A percentile compares a stretch with the other conserved stretches of the same genome.
phyloP scores from a whole-genome alignment of 208 protist species.

The Tritrichomonas foetus region DNA sequence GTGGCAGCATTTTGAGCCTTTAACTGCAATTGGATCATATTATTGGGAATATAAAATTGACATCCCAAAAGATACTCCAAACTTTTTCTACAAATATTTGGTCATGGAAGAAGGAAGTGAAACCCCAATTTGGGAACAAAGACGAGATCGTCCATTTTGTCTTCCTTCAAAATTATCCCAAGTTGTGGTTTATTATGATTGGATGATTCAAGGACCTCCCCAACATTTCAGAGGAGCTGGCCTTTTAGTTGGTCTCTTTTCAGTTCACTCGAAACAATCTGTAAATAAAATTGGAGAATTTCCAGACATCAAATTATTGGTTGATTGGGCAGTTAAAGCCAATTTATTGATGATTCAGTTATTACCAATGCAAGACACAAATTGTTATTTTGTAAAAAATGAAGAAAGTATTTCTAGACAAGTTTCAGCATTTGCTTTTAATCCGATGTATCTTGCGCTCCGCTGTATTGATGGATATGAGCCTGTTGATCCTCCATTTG shows the following conservation, averaged over 20 bases:
- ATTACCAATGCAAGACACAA: slow-evolving; percentile 1
- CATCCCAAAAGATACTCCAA: background rate
- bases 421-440: slow-evolving; percentile 34
- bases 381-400: background rate
- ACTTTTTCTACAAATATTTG: slow-evolving; percentile 6
- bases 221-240: background rate
- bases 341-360: slow-evolving; percentile 4
- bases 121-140: background rate
- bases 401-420: background rate
- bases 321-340: slow-evolving; percentile 4
- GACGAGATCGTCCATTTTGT: background rate
- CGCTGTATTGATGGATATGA: background rate
- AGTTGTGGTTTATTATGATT: background rate
- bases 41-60: background rate
- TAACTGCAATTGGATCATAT: background rate
- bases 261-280: background rate
- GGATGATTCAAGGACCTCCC: background rate
- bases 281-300: background rate
- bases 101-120: background rate
- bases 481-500: too few species aligned
- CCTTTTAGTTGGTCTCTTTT: background rate
- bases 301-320: background rate
- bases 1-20: background rate
- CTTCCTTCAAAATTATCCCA: background rate
- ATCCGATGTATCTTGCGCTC: background rate